phyloP scores from a whole-genome alignment of 1,284 basidiomycete species.

The Trametes hirsuta region DNA sequence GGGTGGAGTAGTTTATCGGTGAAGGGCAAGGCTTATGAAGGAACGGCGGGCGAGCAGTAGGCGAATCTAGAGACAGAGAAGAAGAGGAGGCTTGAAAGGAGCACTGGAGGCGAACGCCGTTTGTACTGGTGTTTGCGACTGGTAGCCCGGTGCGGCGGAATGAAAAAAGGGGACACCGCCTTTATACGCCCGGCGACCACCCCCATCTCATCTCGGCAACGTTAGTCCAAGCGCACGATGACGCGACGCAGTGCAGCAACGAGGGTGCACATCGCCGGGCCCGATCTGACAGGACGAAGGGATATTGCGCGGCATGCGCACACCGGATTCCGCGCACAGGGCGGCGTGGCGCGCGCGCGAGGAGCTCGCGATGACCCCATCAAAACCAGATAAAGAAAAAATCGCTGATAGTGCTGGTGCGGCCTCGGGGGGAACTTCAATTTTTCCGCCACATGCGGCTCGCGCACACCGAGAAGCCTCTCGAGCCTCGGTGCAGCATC shows the following conservation, averaged over 20 bases:
- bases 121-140: constrained; percentile 9
- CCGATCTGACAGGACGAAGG: constrained; percentile 22
- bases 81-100: neutral
- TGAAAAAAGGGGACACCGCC: neutral
- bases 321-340: constrained; percentile 1
- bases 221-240: constrained; percentile 18
- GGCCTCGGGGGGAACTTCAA: neutral
- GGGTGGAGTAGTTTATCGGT: neutral
- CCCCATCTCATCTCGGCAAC: constrained; percentile 4
- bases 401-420: constrained; percentile 7
- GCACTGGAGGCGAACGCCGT: constrained; percentile 16
- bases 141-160: constrained; percentile 5
- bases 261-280: constrained; percentile 14
- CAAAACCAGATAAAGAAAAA: constrained; percentile 5
- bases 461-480: constrained; percentile 3
- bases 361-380: constrained; percentile 3
- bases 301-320: constrained; percentile 23
- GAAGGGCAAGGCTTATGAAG: neutral
- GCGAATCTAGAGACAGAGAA: constrained; percentile 4
- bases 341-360: neutral
- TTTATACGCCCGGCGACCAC: constrained; percentile 13
- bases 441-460: constrained; percentile 1
- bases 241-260: constrained; percentile 15
- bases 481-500: neutral
- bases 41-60: constrained; percentile 2